Evolutionary conservation across 2,329 filamentous ascomycete genomes (phyloP), one percentile per base, ranked within the genome.

Genomic region (Waltergamsia citrina): DNA sequence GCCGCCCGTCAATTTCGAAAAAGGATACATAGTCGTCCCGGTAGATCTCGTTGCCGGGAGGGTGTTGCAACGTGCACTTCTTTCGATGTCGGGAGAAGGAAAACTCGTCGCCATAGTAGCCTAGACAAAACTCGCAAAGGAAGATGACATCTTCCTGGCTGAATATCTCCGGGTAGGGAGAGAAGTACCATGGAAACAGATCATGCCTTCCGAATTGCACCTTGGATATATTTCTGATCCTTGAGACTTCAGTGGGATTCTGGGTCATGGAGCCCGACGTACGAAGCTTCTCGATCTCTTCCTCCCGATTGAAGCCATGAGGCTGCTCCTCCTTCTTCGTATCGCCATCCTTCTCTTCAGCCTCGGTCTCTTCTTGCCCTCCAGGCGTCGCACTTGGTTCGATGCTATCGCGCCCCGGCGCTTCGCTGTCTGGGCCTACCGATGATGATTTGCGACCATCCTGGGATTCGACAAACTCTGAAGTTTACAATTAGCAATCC

Each of bases 101-200:
- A 43, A 84, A 85, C 37, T 78, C 65, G 50, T 88, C 80, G 41
- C 81, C 86, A 50, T 85, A 95, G 59, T 98, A 98, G 44, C 76
- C 81, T 17, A 98, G 70, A 50, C 92, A 98, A 60, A 95, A 95
- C 56, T 98, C 93, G 71, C 93, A 95, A 48, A 98, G 90, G 62
- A 84, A 95, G 44, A 96, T 85, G 43, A 92, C 71, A 45, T 98
- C 92, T 45, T 82, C 83, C 46, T 92, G 83, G 16, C 81, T 81
- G 54, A 94, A 96, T 3, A 79, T 69, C 51, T 93, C 83, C 0
- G 92, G 92, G 49, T 98, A 98, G 0, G 92, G 92, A 5, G 87
- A 94, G 63, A 98, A 98, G 58, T 98, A 98, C 92, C 92, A 98
- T 1, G 92, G 92, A 54, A 94, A 93, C 28, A 98, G 75, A 49